Evolutionary conservation across 2,329 filamentous ascomycete genomes (phyloP), one percentile per base, ranked within the genome.

Genomic region (Colletotrichum sublineola): DNA sequence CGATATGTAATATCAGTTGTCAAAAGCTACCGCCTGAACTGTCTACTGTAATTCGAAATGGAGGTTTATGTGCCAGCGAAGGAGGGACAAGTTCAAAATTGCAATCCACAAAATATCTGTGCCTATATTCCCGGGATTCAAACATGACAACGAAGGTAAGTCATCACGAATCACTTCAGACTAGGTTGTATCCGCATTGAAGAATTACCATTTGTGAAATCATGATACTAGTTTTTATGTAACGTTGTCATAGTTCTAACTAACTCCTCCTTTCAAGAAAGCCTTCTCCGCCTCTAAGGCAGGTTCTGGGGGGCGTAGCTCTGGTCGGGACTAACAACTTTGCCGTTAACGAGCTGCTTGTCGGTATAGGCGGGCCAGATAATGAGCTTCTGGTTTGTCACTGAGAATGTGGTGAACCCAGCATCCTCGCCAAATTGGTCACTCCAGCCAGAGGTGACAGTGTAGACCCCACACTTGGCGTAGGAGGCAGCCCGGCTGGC

Each of bases 301-400:
- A 74, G 63, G 48, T 60, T 57, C 60, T 74, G 78, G 56, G 82
- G 81, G 33, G 82, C 74, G 76, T 86, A 87, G 78, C 80, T 82
- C 82, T 85, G 82, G 80, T 89, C 83, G 29, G 87, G 87, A 64
- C 79, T 82, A 74, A 88, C 86, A 48, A 82, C 81, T 65, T 81
- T 77, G 61, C 84, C 86, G 53, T 75, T 78, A 14, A 77, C 79
- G 31, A 89, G 80, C 80, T 88, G 82, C 63, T 80, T 81, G 76
- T 90, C 88, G 76, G 83, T 86, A 77, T 89, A 90, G 52, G 85
- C 82, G 40, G 88, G 87, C 80, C 81, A 90, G 73, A 84, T 78
- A 68, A 89, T 89, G 73, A 83, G 80, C 60, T 79, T 79, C 75
- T 81, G 78, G 79, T 88, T 81, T 58, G 85, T 82, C 65, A 90